Conservation (phyloP, 371 early-diverging fungal species). For the Lichtheimia ornata region DNA sequence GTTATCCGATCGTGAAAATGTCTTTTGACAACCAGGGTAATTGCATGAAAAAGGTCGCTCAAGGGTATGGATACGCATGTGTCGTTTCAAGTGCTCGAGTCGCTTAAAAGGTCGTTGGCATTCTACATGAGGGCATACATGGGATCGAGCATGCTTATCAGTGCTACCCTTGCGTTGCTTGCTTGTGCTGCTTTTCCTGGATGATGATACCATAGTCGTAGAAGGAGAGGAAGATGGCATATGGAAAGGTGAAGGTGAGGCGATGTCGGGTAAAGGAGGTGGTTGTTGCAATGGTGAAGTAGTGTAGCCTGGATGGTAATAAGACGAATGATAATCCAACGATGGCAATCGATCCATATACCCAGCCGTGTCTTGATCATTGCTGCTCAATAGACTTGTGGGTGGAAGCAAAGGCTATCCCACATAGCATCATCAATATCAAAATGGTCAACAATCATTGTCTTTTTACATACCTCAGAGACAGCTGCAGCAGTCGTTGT, state of each 20-base stretch:
- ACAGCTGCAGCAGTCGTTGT: background rate
- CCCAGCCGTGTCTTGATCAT: too few species aligned
- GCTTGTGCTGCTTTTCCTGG: slow-evolving; percentile 2
- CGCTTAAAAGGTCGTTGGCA: slow-evolving; percentile 71
- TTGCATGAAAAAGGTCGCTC: slow-evolving; percentile 73
- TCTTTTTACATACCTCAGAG: background rate
- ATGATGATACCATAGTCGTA: background rate
- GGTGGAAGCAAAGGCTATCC: background rate
- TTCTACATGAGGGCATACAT: slow-evolving; percentile 45
- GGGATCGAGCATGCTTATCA: slow-evolving; percentile 10
- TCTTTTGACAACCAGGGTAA: slow-evolving; percentile 67
- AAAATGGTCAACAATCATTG: background rate
- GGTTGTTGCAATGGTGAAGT: too few species aligned
- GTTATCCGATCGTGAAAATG: slow-evolving; percentile 79
- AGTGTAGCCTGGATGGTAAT: too few species aligned
- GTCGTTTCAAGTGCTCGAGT: slow-evolving; percentile 86
- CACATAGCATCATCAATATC: too few species aligned
- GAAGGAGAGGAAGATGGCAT: background rate
- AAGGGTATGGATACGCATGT: slow-evolving; percentile 82
- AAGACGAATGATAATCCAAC: too few species aligned
- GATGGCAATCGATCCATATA: too few species aligned
- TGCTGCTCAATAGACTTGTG: background rate
- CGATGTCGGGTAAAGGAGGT: too few species aligned
- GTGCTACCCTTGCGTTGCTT: slow-evolving; percentile 9
- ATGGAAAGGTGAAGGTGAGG: too few species aligned